Conservation (phyloP, 352 stramenopile genomes). For the Phytopythium ostracodes region DNA sequence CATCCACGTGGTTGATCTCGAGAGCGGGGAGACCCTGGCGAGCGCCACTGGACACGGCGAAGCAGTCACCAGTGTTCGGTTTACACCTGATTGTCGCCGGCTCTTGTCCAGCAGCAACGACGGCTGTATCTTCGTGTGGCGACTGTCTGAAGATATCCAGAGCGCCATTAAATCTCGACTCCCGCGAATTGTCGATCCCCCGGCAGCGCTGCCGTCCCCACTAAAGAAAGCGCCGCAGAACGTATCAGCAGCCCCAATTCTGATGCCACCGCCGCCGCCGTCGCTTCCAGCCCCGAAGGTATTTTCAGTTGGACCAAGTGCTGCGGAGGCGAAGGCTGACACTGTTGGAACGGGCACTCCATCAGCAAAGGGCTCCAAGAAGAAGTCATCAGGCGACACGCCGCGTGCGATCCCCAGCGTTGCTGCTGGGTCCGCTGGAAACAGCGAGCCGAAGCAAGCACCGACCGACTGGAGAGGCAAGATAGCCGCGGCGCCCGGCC, state of each 20-base stretch:
- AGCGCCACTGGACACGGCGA: conserved; percentile 83
- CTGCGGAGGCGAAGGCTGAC: neutral
- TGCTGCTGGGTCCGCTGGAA: neutral
- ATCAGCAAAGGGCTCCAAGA: neutral
- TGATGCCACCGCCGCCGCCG: conserved; percentile 24
- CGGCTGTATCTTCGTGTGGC: conserved; percentile 88
- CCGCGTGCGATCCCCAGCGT: neutral
- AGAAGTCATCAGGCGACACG: neutral
- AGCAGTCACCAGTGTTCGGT: conserved; percentile 76
- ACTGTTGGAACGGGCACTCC: neutral
- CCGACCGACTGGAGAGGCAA: conserved; percentile 39
- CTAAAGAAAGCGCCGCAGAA: conserved; percentile 6
- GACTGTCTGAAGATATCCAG: conserved; percentile 75
- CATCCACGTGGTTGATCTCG: conserved; percentile 85
- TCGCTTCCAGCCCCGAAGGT: conserved; percentile 7
- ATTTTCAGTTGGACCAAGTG: neutral
- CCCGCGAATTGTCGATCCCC: conserved; percentile 29
- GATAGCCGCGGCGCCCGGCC: conserved; percentile 34
- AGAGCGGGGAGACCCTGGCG: conserved; percentile 68
- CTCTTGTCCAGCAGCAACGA: conserved; percentile 83
- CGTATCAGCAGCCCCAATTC: conserved; percentile 4
- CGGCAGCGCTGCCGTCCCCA: conserved; percentile 23
- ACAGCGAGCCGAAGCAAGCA: conserved; percentile 3
- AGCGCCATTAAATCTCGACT: conserved; percentile 54
- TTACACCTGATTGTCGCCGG: conserved; percentile 81